Conservation (phyloP, 306 rosid genomes). For the Dicorynia guianensis region DNA sequence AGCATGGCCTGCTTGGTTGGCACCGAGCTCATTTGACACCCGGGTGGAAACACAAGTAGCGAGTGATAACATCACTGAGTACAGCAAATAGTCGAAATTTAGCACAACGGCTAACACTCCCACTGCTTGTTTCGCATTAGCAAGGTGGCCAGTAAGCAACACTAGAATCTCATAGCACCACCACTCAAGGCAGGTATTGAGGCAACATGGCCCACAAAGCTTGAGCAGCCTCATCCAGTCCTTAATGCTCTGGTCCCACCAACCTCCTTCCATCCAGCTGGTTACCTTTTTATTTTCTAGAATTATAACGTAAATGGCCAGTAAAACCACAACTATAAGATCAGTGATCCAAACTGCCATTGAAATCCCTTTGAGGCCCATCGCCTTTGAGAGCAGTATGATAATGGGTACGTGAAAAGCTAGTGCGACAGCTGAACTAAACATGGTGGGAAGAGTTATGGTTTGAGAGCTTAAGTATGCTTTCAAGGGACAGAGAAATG, state of each 20-base stretch:
- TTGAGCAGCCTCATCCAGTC: slow-evolving; percentile 76
- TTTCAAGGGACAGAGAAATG: slow-evolving; percentile 80
- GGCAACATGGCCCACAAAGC: slow-evolving; percentile 85
- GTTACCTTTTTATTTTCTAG: slow-evolving; percentile 48
- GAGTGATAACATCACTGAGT: slow-evolving; percentile 71
- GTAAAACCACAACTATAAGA: slow-evolving; percentile 59
- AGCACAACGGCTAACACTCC: slow-evolving; percentile 69
- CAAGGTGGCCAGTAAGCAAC: slow-evolving; percentile 75
- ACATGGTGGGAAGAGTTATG: slow-evolving; percentile 79
- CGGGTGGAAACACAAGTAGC: slow-evolving; percentile 74
- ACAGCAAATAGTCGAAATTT: slow-evolving; percentile 78
- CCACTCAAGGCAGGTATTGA: slow-evolving; percentile 91
- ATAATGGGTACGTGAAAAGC: slow-evolving; percentile 78
- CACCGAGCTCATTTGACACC: slow-evolving; percentile 79
- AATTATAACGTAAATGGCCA: slow-evolving; percentile 57
- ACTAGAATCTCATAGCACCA: slow-evolving; percentile 94
- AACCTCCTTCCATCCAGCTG: slow-evolving; percentile 74
- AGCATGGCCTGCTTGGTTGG: slow-evolving; percentile 58
- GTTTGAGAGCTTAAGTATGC: slow-evolving; percentile 78
- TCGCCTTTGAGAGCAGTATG: slow-evolving; percentile 62
- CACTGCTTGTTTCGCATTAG: slow-evolving; percentile 63
- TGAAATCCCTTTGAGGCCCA: slow-evolving; percentile 76
- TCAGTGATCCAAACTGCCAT: slow-evolving; percentile 89
- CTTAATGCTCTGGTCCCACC: slow-evolving; percentile 64
- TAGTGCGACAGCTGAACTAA: slow-evolving; percentile 66